Base-by-base conservation (phyloP, 768 basidiomycete genomes). In the Rhodotorula taiwanensis region DNA sequence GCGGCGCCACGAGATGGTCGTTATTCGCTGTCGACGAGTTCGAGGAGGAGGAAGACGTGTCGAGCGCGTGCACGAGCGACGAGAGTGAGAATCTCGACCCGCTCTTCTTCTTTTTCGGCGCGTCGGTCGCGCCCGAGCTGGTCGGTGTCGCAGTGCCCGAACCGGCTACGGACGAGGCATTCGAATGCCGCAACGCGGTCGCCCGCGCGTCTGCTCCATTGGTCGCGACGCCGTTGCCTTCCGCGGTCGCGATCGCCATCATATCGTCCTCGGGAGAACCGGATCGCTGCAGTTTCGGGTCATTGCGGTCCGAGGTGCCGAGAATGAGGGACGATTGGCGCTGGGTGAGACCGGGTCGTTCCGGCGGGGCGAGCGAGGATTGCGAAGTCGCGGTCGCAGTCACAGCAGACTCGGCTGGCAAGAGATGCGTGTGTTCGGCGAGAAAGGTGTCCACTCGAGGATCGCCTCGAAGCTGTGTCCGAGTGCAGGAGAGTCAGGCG, bases 361-460 rank as follows among this genome's bases (percentile, higher is more conserved):
- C 15, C 28, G 47, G 27, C 42, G 42, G 13, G 21, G 48, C 41
- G 41, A 49, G 23, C 57, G 48, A 23, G 42, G 47, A 27, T 39
- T 30, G 28, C 36, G 57, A 58, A 23, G 44, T 18, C 21, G 31
- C 20, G 18, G 47, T 27, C 50, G 30, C 23, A 36, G 28, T 10
- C 33, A 44, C n/a, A n/a, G n/a, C n/a, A n/a, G n/a, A n/a, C n/a
- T n/a, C 18, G 14, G 51, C 39, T 0, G 52, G 52, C 8, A 30
- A 31, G 25, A 65, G 64, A 28, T 60, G 34, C 20, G 58, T 30
- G 28, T 65, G 64, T n/a, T 31, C 4, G 8, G 54, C 33, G 43
- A 65, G 45, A 42, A 65, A 65, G 2, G 42, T 43, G 23, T 65
- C 64, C 4, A 65, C 58, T 8, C 39, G 44, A 1, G 64, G 58